Evolutionary conservation across 768 basidiomycete genomes (phyloP), one percentile per base, ranked within the genome.

Genomic region (Chalciporus piperatus): DNA sequence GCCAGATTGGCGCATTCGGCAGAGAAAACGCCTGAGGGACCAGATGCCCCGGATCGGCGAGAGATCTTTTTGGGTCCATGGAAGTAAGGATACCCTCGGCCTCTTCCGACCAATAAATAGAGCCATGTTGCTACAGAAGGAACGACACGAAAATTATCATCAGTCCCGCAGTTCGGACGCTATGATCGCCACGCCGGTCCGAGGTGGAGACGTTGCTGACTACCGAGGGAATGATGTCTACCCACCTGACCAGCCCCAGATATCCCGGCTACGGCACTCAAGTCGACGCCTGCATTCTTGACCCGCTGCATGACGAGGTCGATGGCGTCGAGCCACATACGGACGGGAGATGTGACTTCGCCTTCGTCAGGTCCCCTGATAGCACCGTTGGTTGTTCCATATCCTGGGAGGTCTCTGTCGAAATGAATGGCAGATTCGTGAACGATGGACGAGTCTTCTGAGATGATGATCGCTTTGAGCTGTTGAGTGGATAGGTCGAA

Each of bases 401-500:
- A 83, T 38, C 80, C 71, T 1, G 89, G 82, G 16, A 96, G 72
- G 63, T 96, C 92, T 37, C 76, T 76, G 69, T 91, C 88, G 62
- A 92, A 96, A 64, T 89, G 79, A 16, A 94, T 85, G 3, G 85
- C 75, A 11, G 79, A 75, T 65, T 92, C 86, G 58, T 85, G 78
- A 1, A 89, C 73, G 51, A 89, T 73, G 17, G 74, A 67, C 16
- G 76, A 75, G 50, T 82, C 75, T 37, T 82, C 74, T 19, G 78
- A 68, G 48, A 88, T 78, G 44, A 92, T 61, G 37, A 90, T 78
- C 0, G 85, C 89, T 68, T 95, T 90, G 48, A 91, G 76, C 57
- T 85, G 84, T 63, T 96, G 92, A 0, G 92, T 94, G 2, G 89
- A 92, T 35, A 92, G 79, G 69, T 94, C 92, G 48, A 93, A 79